Evolutionary conservation across 2,329 filamentous ascomycete species (phyloP), one percentile per base, ranked within the genome.

Genomic region (Colletotrichum spaethianum): DNA sequence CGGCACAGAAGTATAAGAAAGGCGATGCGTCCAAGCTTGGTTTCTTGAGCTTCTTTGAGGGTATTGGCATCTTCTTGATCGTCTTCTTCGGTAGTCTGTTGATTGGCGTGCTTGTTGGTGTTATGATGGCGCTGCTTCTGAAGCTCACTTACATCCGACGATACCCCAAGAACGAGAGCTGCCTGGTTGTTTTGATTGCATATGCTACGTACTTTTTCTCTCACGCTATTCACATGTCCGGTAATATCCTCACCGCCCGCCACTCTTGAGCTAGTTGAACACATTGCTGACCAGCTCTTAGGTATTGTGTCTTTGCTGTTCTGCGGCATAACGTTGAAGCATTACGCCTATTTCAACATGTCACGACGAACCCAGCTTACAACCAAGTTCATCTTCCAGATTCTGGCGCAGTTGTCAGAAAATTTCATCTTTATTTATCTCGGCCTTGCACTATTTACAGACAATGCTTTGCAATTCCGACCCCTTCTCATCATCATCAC

Each of bases 391-490:
- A 89, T 98, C 69, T 99, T 99, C 85, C 94, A 97, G 81, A 92
- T 98, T 74, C 92, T 97, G 77, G 94, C 96, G 4, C 96, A 99
- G 82, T 85, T 99, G 56, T 98, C 96, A 0, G 96, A 99, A 84
- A 99, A 99, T 82, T 99, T 99, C 81, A 99, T 99, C 82, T 99
- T 99, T 85, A 99, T 99, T 82, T 99, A 99, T 79, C 90, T 99
- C 0, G 96, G 96, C 7, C 87, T 99, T 3, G 97, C 96, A 0
- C 88, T 99, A 36, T 98, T 99, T 81, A 98, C 96, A 3, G 95
- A 98, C 77, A 92, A 91, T 63, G 91, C 94, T 61, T 87, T 98
- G 31, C 91, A 94, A 72, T 99, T 97, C 84, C 97, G 98, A 79
- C 96, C 96, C 0, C 90, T 98, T 3, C 94, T 99, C 78, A 98